Base-by-base conservation (phyloP, 352 stramenopile genomes). In the Phytophthora citricola region DNA sequence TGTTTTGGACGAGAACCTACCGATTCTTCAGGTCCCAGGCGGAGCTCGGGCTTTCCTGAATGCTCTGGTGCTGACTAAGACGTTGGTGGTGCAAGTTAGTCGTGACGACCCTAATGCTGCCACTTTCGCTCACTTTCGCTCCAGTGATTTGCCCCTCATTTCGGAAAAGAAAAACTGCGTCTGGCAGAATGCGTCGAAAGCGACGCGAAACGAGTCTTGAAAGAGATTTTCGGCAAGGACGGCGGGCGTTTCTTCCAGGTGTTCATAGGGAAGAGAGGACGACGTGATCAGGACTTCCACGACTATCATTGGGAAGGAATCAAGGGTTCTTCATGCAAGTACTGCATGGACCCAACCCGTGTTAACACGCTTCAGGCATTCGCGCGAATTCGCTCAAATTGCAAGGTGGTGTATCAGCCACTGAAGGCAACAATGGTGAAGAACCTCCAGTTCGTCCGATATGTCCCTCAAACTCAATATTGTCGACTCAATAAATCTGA, bases 361-460 rank as follows among this genome's bases (percentile, higher is more conserved):
- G 22, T 7, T 17, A 22, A 20, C 29, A 44, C n/a, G n/a, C n/a
- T n/a, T n/a, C 11, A 17, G 15, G 15, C 5, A 17, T 10, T 51
- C 24, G 27, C 24, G 17, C 22, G 10, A 27, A 24, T 66, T 34
- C 46, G 36, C 5, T 17, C 24, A 9, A 45, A 53, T 14, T 59
- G 53, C 39, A 15, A 11, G 5, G 45, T 10, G 6, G 6, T 69
- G 8, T 69, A 55, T 36, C 61, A 27, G 2, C 53, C 45, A 27
- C 1, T 64, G 27, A 69, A 69, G n/a, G 46, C 36, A 39, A 22
- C 38, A 1, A 52, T 69, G 61, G 9, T 36, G 22, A 63, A 54
- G 17, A 26, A 69, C 12, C 53, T 69, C 26, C 31, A 47, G n/a
- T 53, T 54, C 5, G 52, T 54, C 3, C 53, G 61, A 9, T 58